A percentile compares a stretch with the other conserved stretches of the same genome.
Conservation (phyloP, 352 stramenopile species). For the Pythium volutum region DNA sequence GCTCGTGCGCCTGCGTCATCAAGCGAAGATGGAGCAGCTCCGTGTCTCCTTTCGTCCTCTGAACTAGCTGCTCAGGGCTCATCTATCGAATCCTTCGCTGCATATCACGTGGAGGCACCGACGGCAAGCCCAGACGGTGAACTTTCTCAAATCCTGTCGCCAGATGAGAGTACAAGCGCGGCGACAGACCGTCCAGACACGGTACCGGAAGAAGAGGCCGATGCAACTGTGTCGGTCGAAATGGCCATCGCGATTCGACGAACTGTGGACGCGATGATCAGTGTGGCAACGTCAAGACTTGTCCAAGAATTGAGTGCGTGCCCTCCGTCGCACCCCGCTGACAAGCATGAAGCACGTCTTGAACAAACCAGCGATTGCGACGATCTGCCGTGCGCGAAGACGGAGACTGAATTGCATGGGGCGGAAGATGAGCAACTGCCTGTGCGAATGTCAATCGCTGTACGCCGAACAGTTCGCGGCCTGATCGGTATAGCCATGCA, state of each 20-base stretch:
- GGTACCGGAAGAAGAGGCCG: not conserved
- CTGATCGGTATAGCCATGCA: conserved; percentile 48
- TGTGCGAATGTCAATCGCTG: conserved; percentile 39
- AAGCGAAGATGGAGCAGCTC: not conserved
- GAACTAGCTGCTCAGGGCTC: not conserved
- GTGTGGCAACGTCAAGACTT: conserved; percentile 23
- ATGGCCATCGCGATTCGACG: conserved; percentile 48
- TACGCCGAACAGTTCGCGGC: conserved; percentile 34
- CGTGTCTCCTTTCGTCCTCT: not conserved
- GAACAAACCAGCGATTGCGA: not conserved
- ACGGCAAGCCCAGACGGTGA: not conserved
- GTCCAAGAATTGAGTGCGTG: not conserved
- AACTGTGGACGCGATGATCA: conserved; percentile 40
- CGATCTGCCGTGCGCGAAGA: not conserved
- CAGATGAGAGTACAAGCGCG: not conserved
- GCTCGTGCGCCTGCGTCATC: not conserved
- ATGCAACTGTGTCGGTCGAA: conserved; percentile 20
- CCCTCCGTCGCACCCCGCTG: not conserved
- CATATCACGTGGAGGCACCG: not conserved
- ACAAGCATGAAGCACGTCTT: not conserved
- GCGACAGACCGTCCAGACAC: not conserved
- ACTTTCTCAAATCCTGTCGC: not conserved
- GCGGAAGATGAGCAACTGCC: conserved; percentile 22
- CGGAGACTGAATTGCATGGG: not conserved
- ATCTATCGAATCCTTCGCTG: not conserved